Conservation (phyloP, 2,329 filamentous ascomycete genomes). For the Akanthomyces muscarius region DNA sequence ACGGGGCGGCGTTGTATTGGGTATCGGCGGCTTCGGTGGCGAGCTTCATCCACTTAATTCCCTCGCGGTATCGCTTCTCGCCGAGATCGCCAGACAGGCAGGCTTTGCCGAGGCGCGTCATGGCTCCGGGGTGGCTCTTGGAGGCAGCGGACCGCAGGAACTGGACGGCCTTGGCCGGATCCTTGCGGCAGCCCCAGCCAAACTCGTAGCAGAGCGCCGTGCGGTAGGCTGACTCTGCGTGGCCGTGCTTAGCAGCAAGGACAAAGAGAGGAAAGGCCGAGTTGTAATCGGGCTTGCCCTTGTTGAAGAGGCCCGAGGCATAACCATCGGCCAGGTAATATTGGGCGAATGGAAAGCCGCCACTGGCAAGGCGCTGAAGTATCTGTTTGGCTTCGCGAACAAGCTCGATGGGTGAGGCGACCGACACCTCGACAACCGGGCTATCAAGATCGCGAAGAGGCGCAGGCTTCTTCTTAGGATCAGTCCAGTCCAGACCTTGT, state of each 20-base stretch:
- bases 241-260: constrained; percentile 91
- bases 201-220: constrained; percentile 96
- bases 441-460: constrained; percentile 46
- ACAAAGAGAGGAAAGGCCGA: constrained; percentile 90
- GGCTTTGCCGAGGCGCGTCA: constrained; percentile 85
- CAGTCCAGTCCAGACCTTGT: constrained; percentile 55
- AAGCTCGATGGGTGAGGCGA: constrained; percentile 61
- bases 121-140: constrained; percentile 92
- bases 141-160: constrained; percentile 87
- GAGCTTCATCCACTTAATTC: constrained; percentile 93
- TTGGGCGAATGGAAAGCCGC: constrained; percentile 92
- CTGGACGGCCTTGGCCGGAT: constrained; percentile 87
- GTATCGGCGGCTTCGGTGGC: constrained; percentile 83
- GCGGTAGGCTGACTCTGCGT: constrained; percentile 92
- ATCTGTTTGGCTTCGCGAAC: constrained; percentile 86
- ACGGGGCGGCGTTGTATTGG: constrained; percentile 91
- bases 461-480: constrained; percentile 42
- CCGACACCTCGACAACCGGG: constrained; percentile 42
- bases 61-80: constrained; percentile 80
- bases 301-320: constrained; percentile 90
- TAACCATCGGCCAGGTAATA: constrained; percentile 96
- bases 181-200: constrained; percentile 90
- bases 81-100: constrained; percentile 89
- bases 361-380: constrained; percentile 78
- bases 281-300: constrained; percentile 87